These are phyloP conservation scores for Chrysosporium queenslandicum DNA, from an alignment of 2,329 filamentous ascomycete species.

Conservation along the genomic window DNA sequence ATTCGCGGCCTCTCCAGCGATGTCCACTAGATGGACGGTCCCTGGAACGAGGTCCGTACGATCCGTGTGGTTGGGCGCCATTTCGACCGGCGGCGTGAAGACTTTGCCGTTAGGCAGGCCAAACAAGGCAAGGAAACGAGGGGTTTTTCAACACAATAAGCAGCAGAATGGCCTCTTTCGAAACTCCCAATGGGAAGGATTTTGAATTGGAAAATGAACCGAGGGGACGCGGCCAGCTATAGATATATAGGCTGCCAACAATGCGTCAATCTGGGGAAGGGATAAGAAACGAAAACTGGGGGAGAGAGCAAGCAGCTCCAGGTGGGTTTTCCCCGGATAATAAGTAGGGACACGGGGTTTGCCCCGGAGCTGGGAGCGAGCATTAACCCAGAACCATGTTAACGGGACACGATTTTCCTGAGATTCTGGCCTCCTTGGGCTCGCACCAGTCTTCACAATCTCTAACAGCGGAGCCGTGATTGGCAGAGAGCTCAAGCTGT, in stretches of 20 bases:
- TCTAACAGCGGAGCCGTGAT: background rate
- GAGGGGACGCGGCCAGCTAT: background rate
- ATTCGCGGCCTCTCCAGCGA: slow-evolving; percentile 6
- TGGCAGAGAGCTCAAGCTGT: background rate
- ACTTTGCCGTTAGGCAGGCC: background rate
- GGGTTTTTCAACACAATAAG: background rate
- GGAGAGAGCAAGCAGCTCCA: background rate
- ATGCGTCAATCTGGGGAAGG: background rate
- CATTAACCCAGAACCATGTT: background rate
- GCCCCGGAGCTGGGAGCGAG: background rate
- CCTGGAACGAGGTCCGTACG: slow-evolving; percentile 15
- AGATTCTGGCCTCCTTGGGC: background rate
- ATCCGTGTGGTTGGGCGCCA: slow-evolving; percentile 5
- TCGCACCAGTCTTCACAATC: background rate
- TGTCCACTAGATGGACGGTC: slow-evolving; percentile 18
- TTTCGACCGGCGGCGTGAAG: background rate
- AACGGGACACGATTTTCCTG: background rate
- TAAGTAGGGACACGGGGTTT: background rate
- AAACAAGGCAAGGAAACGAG: background rate
- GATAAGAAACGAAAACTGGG: background rate
- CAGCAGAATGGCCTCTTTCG: background rate
- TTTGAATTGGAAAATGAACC: background rate
- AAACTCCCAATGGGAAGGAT: background rate
- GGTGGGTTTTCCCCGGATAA: background rate
- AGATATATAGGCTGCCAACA: background rate